Evolutionary conservation across 257 asterid genomes (phyloP), one percentile per base, ranked within the genome.

Genomic region (Ballota nigra): DNA sequence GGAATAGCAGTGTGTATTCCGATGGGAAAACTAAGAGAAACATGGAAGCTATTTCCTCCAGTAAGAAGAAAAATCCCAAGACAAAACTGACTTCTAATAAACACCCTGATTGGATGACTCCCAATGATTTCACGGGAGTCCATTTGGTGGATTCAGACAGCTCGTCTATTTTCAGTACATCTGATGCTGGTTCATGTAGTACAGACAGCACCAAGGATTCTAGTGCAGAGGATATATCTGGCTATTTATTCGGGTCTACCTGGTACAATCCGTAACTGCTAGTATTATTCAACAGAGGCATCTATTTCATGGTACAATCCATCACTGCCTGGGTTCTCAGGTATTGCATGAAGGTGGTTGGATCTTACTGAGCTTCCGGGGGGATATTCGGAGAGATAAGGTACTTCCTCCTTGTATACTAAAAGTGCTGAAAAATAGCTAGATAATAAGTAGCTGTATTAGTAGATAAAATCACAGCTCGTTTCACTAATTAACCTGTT

Each of bases 181-280:
- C 89, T 0, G 89, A 85, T 80, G 80, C 87, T 74, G 85, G 89
- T 43, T 85, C 89, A 4, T 82, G 77, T 45, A 85, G 89, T 60
- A 80, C 87, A 36, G 89, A 85, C 55, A 85, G 89, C 84, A 80
- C 87, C 70, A 85, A 85, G 81, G 89, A 85, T 61, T 83, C 87
- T 0, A 85, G 85, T 59, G 83, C 81, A 10, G 87, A 85, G 64
- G 87, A 85, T 9, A 53, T 85, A 76, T 83, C 89, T 3, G 89
- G 87, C 49, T 85, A 83, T 64, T n/a, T 85, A 53, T 85, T 85
- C 18, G 89, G 89, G 72, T 53, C 88, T 34, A 73, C 23, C 70
- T 80, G 82, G 82, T 76, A 78, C 76, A 45, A 63, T 18, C 78
- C 78, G 0, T 75, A 68, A 72, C 6, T 29, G 28, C 64, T 16